Base-by-base conservation (phyloP, 306 rosid species). In the Quercus alba region DNA sequence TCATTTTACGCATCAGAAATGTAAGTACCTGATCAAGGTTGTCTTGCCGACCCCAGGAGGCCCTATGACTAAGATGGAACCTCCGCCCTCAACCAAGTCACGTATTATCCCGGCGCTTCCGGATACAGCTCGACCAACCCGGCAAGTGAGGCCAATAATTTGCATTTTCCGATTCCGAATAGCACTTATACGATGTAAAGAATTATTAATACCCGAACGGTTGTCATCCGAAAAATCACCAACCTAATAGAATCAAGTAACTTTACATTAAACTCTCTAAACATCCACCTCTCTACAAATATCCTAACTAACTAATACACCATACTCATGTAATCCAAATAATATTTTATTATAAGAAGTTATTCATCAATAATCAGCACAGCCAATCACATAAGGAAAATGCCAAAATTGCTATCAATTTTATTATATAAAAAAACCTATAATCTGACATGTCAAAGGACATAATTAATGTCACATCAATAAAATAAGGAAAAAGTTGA, bases 21-120 rank as follows among this genome's bases (percentile, higher is more conserved):
- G 8, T 38, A 56, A 20, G 54, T 76, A 93, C 98, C 99, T 96
- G 80, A 96, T 96, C 79, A 96, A 88, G 64, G 99, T 96, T 46
- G 98, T 96, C 89, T 96, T 96, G 61, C 99, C 98, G 51, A 96
- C 99, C 78, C 99, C 99, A 67, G 99, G 99, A 78, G 99, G 97
- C 87, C 99, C 99, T 63, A 96, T 89, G 28, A 96, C 97, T 95
- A 96, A 86, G 80, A 96, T 84, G 81, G 99, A 96, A 79, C 90
- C 94, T 62, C 92, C 93, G 46, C 85, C 85, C 86, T 89, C 91
- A 81, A 93, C 69, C 83, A 96, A 87, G 86, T 96, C 99, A n/a
- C 86, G 91, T 38, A 96, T 77, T 33, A 96, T 89, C 85, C 88
- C 94, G 11, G 99, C 99, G 88, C 98, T 96, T 51, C 98, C 98